Conservation (phyloP, 257 asterid species). For the Solanum sejunctum region DNA sequence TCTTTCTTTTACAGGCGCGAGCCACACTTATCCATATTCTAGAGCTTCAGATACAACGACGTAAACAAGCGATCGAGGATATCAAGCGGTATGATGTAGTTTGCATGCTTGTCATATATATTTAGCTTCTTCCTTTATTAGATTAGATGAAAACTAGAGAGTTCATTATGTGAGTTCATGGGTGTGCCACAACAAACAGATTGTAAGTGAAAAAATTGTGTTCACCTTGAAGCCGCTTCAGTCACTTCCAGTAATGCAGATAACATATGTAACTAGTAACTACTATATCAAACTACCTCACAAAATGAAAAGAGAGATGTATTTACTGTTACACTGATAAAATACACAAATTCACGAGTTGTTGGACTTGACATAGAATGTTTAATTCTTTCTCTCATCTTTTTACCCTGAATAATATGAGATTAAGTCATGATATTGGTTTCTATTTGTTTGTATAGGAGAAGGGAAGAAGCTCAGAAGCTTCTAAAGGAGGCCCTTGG, state of each 20-base stretch:
- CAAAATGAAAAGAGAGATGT: not conserved
- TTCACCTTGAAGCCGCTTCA: not conserved
- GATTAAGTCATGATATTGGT: not conserved
- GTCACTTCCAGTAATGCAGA: not conserved
- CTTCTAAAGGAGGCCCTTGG: constrained; percentile 63
- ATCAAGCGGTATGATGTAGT: constrained; percentile 53
- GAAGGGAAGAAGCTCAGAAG: constrained; percentile 80
- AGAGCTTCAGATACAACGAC: constrained; percentile 86
- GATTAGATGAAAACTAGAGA: not conserved
- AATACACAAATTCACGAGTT: not conserved
- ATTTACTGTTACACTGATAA: not conserved
- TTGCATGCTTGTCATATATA: not conserved
- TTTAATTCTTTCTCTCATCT: not conserved
- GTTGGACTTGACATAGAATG: not conserved
- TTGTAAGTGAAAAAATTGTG: not conserved
- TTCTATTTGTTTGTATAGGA: constrained; percentile 28
- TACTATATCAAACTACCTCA: not conserved
- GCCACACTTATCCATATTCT: constrained; percentile 90
- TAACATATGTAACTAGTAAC: not conserved
- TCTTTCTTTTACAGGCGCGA: constrained; percentile 58
- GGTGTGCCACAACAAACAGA: not conserved
- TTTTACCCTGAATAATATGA: not conserved
- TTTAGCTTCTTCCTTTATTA: not conserved
- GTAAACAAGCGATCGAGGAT: constrained; percentile 95
- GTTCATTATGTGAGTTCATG: not conserved